Percentiles rank a stretch among this genome's conserved stretches.
phyloP scores from a whole-genome alignment of 2,329 filamentous ascomycete genomes.

The Neonectria faginata region DNA sequence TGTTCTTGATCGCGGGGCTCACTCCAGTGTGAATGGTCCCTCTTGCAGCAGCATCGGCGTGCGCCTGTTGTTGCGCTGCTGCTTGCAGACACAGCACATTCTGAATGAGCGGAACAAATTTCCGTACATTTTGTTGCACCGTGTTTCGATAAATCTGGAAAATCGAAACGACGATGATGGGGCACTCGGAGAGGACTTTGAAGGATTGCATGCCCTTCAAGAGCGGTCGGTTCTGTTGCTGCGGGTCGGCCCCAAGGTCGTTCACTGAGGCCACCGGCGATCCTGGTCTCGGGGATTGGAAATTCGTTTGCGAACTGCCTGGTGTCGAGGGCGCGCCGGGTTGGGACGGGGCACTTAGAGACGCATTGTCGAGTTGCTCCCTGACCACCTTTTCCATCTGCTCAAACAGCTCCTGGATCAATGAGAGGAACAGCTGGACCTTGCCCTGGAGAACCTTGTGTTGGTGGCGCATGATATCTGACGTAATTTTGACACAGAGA shows the following conservation, averaged over 20 bases:
- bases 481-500: constrained; percentile 97
- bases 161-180: constrained; percentile 98
- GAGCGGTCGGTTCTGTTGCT: constrained; percentile 83
- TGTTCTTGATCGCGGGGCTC: constrained; percentile 91
- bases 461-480: constrained; percentile 95
- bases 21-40: constrained; percentile 92
- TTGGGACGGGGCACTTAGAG: constrained; percentile 63
- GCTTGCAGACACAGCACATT: constrained; percentile 89
- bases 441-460: constrained; percentile 80
- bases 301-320: constrained; percentile 74
- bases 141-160: constrained; percentile 91
- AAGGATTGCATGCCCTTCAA: constrained; percentile 98
- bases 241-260: constrained; percentile 83
- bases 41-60: constrained; percentile 82
- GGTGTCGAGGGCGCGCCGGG: constrained; percentile 74
- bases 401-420: constrained; percentile 96
- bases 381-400: constrained; percentile 95
- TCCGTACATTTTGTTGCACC: constrained; percentile 86
- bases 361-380: constrained; percentile 89
- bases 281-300: constrained; percentile 88
- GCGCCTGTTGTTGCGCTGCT: constrained; percentile 91
- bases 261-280: constrained; percentile 87
- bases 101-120: constrained; percentile 95
- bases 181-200: constrained; percentile 97
- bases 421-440: constrained; percentile 87